Conservation (phyloP, 768 basidiomycete species). For the Psilocybe azurescens region DNA sequence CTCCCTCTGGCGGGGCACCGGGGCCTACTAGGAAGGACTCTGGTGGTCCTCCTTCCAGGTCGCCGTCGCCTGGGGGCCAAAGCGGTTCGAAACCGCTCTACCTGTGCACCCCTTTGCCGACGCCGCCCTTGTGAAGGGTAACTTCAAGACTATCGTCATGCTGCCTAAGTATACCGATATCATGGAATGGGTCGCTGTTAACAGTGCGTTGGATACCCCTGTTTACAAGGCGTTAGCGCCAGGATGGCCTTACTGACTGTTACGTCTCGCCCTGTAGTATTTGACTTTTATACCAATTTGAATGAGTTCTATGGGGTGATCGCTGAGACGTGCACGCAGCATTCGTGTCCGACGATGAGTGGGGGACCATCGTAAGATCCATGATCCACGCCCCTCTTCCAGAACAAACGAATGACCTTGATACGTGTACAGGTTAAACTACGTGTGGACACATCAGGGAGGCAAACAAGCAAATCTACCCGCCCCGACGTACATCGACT, state of each 20-base stretch:
- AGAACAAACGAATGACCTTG: not conserved
- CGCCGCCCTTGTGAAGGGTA: constrained; percentile 94
- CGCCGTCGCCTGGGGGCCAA: constrained; percentile 41
- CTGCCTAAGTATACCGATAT: constrained; percentile 94
- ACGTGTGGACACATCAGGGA: constrained; percentile 93
- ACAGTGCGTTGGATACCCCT: constrained; percentile 53
- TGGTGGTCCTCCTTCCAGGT: constrained; percentile 40
- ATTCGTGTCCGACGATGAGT: constrained; percentile 91
- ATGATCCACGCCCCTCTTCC: not conserved
- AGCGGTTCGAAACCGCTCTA: constrained; percentile 70
- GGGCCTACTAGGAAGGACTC: constrained; percentile 20
- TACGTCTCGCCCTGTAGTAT: constrained; percentile 57
- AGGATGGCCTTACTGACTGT: not conserved
- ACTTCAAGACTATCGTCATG: constrained; percentile 98
- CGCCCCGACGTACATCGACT: constrained; percentile 97
- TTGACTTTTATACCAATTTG: constrained; percentile 96
- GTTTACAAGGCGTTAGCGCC: not conserved
- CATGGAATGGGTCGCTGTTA: constrained; percentile 97
- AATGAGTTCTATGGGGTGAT: constrained; percentile 97
- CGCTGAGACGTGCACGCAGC: constrained; percentile 90
- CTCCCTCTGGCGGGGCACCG: constrained; percentile 25
- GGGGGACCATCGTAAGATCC: constrained; percentile 78
- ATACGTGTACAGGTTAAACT: constrained; percentile 69
- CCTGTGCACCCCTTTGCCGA: constrained; percentile 92
- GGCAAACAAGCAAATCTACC: constrained; percentile 87